These are phyloP conservation scores for Citrus maxima DNA, from an alignment of 345 rosid species.

Conservation along the genomic window DNA sequence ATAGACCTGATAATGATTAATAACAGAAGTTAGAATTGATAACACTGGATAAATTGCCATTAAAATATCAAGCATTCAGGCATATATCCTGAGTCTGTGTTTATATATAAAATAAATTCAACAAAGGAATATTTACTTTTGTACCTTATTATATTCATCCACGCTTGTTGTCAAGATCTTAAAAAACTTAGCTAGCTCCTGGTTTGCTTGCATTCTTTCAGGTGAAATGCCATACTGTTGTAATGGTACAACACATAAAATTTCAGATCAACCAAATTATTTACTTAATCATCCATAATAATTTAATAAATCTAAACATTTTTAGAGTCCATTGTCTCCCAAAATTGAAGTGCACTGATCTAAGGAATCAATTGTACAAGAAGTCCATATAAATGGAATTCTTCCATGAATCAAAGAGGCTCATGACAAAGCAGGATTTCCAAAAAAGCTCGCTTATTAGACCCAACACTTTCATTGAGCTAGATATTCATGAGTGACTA, in stretches of 20 bases:
- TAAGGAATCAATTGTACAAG: neutral
- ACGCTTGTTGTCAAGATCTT: slow-evolving; percentile 66
- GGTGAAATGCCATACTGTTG: slow-evolving; percentile 82
- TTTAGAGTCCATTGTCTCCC: neutral
- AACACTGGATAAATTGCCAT: neutral
- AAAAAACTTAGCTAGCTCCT: slow-evolving; percentile 59
- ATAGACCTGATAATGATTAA: slow-evolving; percentile 47
- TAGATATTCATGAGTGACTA: neutral
- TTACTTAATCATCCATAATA: neutral
- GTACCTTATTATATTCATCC: slow-evolving; percentile 65
- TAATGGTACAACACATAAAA: slow-evolving; percentile 8
- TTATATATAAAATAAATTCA: too few species aligned
- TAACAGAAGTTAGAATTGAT: slow-evolving; percentile 2
- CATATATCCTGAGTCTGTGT: too few species aligned
- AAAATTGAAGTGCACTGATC: neutral
- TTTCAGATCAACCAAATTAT: neutral
- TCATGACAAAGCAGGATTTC: neutral
- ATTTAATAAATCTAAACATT: neutral
- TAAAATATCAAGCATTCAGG: neutral
- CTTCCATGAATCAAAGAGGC: neutral
- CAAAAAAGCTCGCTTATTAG: neutral
- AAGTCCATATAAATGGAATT: neutral
- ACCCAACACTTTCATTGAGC: neutral
- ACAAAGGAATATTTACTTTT: neutral
- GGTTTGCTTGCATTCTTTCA: slow-evolving; percentile 37